Conservation (phyloP, 2,329 filamentous ascomycete species). For the Colletotrichum karsti region DNA sequence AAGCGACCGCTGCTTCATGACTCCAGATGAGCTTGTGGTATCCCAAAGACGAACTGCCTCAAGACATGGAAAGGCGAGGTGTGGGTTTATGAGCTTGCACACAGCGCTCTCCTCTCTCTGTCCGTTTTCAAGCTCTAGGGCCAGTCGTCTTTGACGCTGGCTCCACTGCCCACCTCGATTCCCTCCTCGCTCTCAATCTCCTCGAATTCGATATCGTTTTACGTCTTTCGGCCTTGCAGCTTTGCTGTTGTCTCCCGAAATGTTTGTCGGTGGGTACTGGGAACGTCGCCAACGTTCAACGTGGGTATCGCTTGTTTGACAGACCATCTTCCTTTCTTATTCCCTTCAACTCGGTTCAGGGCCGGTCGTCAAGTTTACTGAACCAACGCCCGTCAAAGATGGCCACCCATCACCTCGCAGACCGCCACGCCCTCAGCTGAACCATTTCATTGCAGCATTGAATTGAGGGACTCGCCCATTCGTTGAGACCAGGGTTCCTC, state of each 20-base stretch:
- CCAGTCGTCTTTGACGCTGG: background rate
- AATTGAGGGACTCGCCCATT: constrained; percentile 3
- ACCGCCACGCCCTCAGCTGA: constrained; percentile 28
- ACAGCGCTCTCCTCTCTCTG: background rate
- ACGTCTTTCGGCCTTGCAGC: background rate
- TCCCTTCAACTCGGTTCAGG: background rate
- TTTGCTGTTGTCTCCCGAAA: background rate
- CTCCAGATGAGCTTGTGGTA: background rate
- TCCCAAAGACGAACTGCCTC: background rate
- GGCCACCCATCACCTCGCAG: constrained; percentile 10
- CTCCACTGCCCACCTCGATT: background rate
- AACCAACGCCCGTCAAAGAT: constrained; percentile 2
- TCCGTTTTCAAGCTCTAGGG: background rate
- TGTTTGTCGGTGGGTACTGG: background rate
- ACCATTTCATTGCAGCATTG: constrained; percentile 7
- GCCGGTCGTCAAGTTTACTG: background rate
- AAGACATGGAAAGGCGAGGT: background rate
- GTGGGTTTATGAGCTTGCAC: background rate
- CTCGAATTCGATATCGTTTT: background rate
- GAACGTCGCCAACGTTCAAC: background rate
- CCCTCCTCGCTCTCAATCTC: background rate
- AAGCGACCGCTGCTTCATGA: background rate
- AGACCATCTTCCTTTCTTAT: background rate
- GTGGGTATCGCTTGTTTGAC: background rate
- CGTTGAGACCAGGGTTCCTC: constrained; percentile 3